Base-by-base conservation (phyloP, 495 filamentous ascomycete genomes). In the Aspergillus ostianus region DNA sequence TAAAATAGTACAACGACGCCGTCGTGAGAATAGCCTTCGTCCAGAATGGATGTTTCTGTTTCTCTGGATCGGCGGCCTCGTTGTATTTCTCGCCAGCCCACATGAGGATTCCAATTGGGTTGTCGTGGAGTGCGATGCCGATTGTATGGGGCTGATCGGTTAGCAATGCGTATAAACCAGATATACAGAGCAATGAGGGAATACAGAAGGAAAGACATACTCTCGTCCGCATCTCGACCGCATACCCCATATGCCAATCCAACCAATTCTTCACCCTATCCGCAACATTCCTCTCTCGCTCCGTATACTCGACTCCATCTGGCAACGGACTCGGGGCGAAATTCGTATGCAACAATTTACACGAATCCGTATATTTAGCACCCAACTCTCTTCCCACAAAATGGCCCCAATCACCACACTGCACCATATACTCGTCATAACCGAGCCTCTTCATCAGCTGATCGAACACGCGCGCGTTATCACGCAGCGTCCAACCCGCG, bases 51-150 rank as follows among this genome's bases (percentile, higher is more conserved):
- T 55, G 51, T 58, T 64, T 57, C 69, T 68, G 6, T 57, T 60
- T 29, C 64, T 69, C 17, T 5, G 60, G 50, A 10, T 52, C 49
- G 19, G 44, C 12, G 19, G 47, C 56, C 32, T 55, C 52, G 27
- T 55, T 47, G 15, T 67, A 73, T 56, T 76, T 77, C 55, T 74
- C 72, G 0, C 73, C 68, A 6, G 74, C 57, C 74, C 76, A 79
- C 2, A 58, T 65, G 0, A 77, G 64, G 15, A 72, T 62, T 0
- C 75, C 75, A 4, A 77, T 55, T 0, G 75, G 76, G 20, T 66
- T 73, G 48, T 79, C 76, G 4, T 70, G 65, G 0, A 77, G 56
- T 1, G 72, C 73, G 21, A 74, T 63, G 3, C 73, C 73, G 13
- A 79, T 61, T 6, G 69, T 73, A 45, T 75, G 67, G n/a, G 76